Percentiles rank a stretch among this genome's conserved stretches.
phyloP scores from a whole-genome alignment of 2,329 filamentous ascomycete species.

The Didymella keratinophila region DNA sequence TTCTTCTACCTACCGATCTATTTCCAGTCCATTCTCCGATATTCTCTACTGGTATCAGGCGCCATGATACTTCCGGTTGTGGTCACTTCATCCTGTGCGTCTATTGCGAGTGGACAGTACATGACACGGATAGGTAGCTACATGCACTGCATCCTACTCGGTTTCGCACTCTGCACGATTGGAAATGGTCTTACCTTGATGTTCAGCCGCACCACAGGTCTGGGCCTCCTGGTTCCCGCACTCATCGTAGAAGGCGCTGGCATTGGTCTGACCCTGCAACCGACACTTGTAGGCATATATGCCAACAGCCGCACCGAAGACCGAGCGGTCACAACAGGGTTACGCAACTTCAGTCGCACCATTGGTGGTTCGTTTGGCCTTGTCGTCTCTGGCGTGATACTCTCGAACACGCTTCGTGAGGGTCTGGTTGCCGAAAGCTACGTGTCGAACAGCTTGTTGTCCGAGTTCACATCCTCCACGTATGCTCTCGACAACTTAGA shows the following conservation, averaged over 20 bases:
- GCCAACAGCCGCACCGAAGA: slow-evolving; percentile 60
- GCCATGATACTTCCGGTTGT: slow-evolving; percentile 57
- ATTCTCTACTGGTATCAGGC: slow-evolving; percentile 59
- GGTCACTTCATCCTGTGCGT: slow-evolving; percentile 27
- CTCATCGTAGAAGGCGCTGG: slow-evolving; percentile 57
- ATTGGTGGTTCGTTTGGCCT: slow-evolving; percentile 67
- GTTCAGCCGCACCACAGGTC: slow-evolving; percentile 55
- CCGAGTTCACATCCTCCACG: slow-evolving; percentile 32
- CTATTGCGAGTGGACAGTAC: slow-evolving; percentile 30
- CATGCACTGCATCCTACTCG: slow-evolving; percentile 35
- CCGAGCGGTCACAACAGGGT: slow-evolving; percentile 67
- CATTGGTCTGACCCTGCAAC: slow-evolving; percentile 62
- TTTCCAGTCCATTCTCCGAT: slow-evolving; percentile 65
- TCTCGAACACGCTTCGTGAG: slow-evolving; percentile 29
- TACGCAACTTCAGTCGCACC: slow-evolving; percentile 69
- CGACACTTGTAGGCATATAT: slow-evolving; percentile 64
- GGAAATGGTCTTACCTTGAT: slow-evolving; percentile 63
- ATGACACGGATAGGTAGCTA: slow-evolving; percentile 33
- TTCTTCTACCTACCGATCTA: slow-evolving; percentile 70
- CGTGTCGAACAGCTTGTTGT: slow-evolving; percentile 21
- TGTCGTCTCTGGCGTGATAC: slow-evolving; percentile 52
- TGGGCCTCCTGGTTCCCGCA: slow-evolving; percentile 60
- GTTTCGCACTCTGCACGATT: slow-evolving; percentile 58
- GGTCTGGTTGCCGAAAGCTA: slow-evolving; percentile 21
- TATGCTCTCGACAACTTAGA: slow-evolving; percentile 26